These are phyloP conservation scores for Coccomyxa sp. DNA, from an alignment of 139 green algal genomes.

Conservation along the genomic window DNA sequence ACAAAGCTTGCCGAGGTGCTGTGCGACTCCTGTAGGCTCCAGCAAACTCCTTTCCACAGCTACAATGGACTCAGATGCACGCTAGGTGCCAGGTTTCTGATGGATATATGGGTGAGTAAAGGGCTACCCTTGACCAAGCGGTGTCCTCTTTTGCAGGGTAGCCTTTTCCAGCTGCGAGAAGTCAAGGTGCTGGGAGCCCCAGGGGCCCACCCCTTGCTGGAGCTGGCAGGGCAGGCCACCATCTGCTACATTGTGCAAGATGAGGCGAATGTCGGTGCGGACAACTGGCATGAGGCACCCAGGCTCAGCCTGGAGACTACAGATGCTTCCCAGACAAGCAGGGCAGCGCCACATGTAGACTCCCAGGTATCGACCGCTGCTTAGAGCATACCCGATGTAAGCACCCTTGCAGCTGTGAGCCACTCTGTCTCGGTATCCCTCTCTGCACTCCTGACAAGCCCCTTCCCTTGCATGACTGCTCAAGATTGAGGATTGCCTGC, in stretches of 20 bases:
- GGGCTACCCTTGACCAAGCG: background rate
- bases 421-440: too few species aligned
- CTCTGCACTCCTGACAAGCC: too few species aligned
- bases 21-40: too few species aligned
- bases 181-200: background rate
- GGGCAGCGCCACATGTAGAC: background rate
- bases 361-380: background rate
- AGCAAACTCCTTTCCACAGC: background rate
- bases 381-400: too few species aligned
- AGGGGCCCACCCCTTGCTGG: background rate
- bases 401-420: too few species aligned
- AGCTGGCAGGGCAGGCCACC: background rate
- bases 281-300: background rate
- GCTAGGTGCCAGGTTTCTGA: background rate
- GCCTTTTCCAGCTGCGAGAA: background rate
- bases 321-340: background rate
- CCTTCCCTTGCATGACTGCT: too few species aligned
- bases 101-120: background rate
- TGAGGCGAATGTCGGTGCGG: background rate
- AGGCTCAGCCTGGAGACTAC: too few species aligned
- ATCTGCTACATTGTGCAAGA: slow-evolving; percentile 1
- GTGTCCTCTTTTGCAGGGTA: background rate
- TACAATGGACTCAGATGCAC: background rate
- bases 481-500: too few species aligned
- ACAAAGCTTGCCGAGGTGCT: background rate